Conservation (phyloP, 1,284 basidiomycete genomes). For the Puccinia polysora region DNA sequence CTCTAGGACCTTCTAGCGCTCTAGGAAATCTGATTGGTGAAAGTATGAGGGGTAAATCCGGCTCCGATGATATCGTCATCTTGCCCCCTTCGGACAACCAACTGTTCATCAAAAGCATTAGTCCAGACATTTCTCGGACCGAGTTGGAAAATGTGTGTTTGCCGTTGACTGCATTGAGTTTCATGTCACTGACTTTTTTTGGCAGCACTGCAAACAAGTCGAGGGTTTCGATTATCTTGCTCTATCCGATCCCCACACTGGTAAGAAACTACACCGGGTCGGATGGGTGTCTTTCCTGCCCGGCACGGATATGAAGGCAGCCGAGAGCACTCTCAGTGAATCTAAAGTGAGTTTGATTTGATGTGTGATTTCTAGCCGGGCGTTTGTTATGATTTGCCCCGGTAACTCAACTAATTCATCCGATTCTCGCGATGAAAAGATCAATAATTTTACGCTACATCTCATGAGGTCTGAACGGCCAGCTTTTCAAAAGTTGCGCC, state of each 20-base stretch:
- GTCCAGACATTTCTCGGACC: slow-evolving; percentile 76
- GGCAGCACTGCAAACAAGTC: slow-evolving; percentile 53
- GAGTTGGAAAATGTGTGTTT: slow-evolving; percentile 75
- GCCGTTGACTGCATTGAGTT: slow-evolving; percentile 52
- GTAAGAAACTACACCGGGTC: slow-evolving; percentile 82
- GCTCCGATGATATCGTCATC: slow-evolving; percentile 56
- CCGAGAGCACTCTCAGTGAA: slow-evolving; percentile 69
- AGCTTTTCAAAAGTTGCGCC: slow-evolving; percentile 69
- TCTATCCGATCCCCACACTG: slow-evolving; percentile 79
- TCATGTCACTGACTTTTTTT: background rate
- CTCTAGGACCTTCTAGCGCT: slow-evolving; percentile 11
- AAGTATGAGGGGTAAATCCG: slow-evolving; percentile 38
- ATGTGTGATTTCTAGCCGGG: no score
- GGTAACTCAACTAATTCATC: no score
- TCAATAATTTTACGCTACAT: slow-evolving; percentile 86
- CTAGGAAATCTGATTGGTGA: slow-evolving; percentile 42
- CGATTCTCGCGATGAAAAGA: no score
- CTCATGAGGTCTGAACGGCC: slow-evolving; percentile 74
- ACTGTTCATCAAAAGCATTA: slow-evolving; percentile 87
- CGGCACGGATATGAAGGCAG: slow-evolving; percentile 70
- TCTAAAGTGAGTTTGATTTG: slow-evolving; percentile 66
- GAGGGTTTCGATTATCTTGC: slow-evolving; percentile 66
- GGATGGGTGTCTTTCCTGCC: slow-evolving; percentile 83
- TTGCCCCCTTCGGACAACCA: slow-evolving; percentile 75
- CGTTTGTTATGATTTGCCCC: no score